These are phyloP conservation scores for Globisporangium barbulae DNA, from an alignment of 352 stramenopile genomes.

Conservation along the genomic window DNA sequence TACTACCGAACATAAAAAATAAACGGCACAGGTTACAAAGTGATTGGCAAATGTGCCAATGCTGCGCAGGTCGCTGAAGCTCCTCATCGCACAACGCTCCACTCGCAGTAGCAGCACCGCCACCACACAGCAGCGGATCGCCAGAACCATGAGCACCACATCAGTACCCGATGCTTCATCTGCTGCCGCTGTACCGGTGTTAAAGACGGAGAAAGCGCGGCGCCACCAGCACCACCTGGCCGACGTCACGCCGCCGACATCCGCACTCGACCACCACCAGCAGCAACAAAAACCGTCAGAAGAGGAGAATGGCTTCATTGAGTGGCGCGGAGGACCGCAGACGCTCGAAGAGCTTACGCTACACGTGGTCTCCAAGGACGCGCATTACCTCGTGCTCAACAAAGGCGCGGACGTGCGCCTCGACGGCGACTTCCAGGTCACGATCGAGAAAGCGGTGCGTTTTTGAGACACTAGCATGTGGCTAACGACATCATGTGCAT, in stretches of 20 bases:
- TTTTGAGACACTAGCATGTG: not conserved
- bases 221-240: slow-evolving; percentile 53
- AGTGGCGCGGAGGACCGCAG: slow-evolving; percentile 50
- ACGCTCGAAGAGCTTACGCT: slow-evolving; percentile 53
- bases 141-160: not conserved
- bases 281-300: not conserved
- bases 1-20: too few relatives aligned
- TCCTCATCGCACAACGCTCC: not conserved
- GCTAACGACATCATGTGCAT: not conserved
- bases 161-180: not conserved
- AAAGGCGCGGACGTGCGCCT: slow-evolving; percentile 82
- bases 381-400: slow-evolving; percentile 74
- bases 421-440: slow-evolving; percentile 86
- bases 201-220: slow-evolving; percentile 17
- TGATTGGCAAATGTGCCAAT: not conserved
- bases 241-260: slow-evolving; percentile 9
- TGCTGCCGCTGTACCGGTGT: not conserved
- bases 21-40: too few relatives aligned
- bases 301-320: slow-evolving; percentile 5
- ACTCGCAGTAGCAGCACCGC: not conserved
- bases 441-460: slow-evolving; percentile 83
- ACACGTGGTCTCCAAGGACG: slow-evolving; percentile 39
- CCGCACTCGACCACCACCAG: not conserved
- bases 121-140: not conserved
- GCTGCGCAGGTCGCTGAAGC: not conserved